Percentiles rank a stretch among this genome's conserved stretches.
phyloP scores from a whole-genome alignment of 108 stramenopile genomes.

The Conticribra guillardii region DNA sequence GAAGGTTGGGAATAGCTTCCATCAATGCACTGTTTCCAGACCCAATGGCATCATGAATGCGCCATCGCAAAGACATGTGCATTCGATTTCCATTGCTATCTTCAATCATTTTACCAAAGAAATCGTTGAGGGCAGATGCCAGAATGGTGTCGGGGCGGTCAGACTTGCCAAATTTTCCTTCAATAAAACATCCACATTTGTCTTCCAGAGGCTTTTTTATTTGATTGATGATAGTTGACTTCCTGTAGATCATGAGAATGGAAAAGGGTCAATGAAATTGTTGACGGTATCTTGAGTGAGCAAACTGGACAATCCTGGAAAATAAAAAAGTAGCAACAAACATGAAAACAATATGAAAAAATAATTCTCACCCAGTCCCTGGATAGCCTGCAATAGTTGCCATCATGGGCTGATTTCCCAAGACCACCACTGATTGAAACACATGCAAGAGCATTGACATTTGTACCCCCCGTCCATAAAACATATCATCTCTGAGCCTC shows the following conservation, averaged over 20 bases:
- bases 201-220: slow-evolving; percentile 20
- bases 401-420: slow-evolving; percentile 28
- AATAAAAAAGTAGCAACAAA: background rate
- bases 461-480: slow-evolving; percentile 37
- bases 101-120: slow-evolving; percentile 12
- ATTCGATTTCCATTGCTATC: slow-evolving; percentile 2
- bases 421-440: slow-evolving; percentile 11
- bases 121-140: slow-evolving; percentile 17
- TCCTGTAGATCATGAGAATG: background rate
- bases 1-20: slow-evolving; percentile 15
- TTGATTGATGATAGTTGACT: slow-evolving; percentile 23
- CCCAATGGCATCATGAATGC: slow-evolving; percentile 19
- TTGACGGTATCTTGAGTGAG: too few species aligned
- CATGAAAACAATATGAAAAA: background rate
- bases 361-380: slow-evolving; percentile 18
- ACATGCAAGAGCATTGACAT: slow-evolving; percentile 40
- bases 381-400: slow-evolving; percentile 29
- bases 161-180: slow-evolving; percentile 21
- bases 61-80: slow-evolving; percentile 15
- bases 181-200: slow-evolving; percentile 17
- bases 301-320: too few species aligned
- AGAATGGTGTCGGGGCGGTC: slow-evolving; percentile 16
- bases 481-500: slow-evolving; percentile 14
- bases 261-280: background rate
- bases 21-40: slow-evolving; percentile 14